A percentile compares a stretch with the other conserved stretches of the same genome.
phyloP scores from a whole-genome alignment of 257 asterid species.

The Solanum bulbocastanum region DNA sequence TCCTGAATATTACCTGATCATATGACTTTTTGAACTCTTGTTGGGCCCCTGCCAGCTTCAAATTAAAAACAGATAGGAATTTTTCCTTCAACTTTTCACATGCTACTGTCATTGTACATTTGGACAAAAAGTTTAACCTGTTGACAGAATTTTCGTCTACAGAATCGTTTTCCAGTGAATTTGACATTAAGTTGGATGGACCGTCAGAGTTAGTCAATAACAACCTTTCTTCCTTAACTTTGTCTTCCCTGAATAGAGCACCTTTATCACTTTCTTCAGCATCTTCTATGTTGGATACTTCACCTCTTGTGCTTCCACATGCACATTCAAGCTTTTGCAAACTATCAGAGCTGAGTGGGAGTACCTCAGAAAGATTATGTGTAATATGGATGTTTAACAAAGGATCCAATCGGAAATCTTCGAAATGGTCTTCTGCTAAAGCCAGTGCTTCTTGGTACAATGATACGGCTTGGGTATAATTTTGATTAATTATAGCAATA shows the following conservation, averaged over 20 bases:
- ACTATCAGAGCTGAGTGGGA: conserved; percentile 26
- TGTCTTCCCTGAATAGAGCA: conserved; percentile 21
- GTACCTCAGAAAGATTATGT: conserved; percentile 78
- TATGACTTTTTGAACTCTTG: conserved; percentile 73
- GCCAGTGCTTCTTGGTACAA: conserved; percentile 75
- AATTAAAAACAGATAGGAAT: conserved; percentile 56
- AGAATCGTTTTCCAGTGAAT: conserved; percentile 8
- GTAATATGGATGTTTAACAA: conserved; percentile 81
- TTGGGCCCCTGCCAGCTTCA: conserved; percentile 55
- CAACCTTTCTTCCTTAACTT: conserved; percentile 13
- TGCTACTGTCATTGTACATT: conserved; percentile 22
- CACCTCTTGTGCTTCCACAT: conserved; percentile 20
- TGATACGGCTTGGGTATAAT: conserved; percentile 56
- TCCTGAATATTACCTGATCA: conserved; percentile 57
- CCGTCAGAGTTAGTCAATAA: conserved; percentile 13
- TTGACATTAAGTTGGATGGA: conserved; percentile 19
- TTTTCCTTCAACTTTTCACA: conserved; percentile 66
- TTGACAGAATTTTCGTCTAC: conserved; percentile 14
- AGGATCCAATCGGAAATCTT: conserved; percentile 91
- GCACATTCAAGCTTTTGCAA: conserved; percentile 13
- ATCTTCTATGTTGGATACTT: conserved; percentile 9
- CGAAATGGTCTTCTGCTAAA: conserved; percentile 61
- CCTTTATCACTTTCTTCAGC: conserved; percentile 18
- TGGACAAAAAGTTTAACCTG: conserved; percentile 18
- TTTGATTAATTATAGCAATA: conserved; percentile 75